Evolutionary conservation across 108 stramenopile genomes (phyloP), one percentile per base, ranked within the genome.

Genomic region (Conticribra guillardii): DNA sequence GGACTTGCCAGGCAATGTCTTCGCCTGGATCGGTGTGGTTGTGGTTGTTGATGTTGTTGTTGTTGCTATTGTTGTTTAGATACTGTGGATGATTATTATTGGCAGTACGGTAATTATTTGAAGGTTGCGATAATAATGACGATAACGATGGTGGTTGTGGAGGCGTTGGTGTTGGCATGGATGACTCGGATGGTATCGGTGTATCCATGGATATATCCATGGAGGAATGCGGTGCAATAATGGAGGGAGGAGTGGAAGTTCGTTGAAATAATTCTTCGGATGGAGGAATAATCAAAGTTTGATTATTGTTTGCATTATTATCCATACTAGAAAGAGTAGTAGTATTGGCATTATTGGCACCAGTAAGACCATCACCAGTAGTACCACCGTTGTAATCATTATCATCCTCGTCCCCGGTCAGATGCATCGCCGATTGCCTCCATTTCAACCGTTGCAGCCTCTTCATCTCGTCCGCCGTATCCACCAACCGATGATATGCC

Each of bases 1-100:
- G 54, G 24, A 71, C 57, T 71, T 71, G 69, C 48, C 59, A 71
- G 26, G 59, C 69, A 70, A 82, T 69, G 64, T 73, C 54, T 54
- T 66, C 66, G 59, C 62, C 67, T 71, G 73, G 18, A 24, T 55
- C 62, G 37, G 26, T 45, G 79, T 74, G 33, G 37, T n/a, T 19
- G 57, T 41, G 5, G 37, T 5, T 9, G 11, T n/a, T n/a, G n/a
- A n/a, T n/a, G n/a, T n/a, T n/a, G n/a, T n/a, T n/a, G n/a, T n/a
- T n/a, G n/a, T n/a, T n/a, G n/a, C n/a, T n/a, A n/a, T n/a, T n/a
- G n/a, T n/a, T n/a, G n/a, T n/a, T n/a, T n/a, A n/a, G n/a, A n/a
- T n/a, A n/a, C n/a, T 18, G 28, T 0, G 27, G 59, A 51, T 24
- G 24, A 21, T 51, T 41, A 60, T 49, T 48, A 22, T 37, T 34